phyloP scores from a whole-genome alignment of 1,284 basidiomycete species.

The Trichosporon faecale region DNA sequence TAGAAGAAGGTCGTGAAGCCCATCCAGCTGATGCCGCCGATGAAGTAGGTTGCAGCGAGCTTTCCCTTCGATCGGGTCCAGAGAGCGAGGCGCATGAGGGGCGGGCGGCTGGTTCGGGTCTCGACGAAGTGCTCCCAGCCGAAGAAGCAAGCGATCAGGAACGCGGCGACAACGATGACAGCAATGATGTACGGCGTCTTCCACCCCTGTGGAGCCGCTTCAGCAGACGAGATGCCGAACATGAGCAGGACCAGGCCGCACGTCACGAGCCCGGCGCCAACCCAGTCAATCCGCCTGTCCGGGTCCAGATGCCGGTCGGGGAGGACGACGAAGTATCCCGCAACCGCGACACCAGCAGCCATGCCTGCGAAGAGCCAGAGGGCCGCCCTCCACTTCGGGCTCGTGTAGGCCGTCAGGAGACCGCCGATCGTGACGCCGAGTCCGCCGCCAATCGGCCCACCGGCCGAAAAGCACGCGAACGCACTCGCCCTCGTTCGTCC shows the following conservation, averaged over 20 bases:
- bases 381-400: conserved; percentile 60
- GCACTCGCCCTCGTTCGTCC: conserved; percentile 63
- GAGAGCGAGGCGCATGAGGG: conserved; percentile 68
- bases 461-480: conserved; percentile 69
- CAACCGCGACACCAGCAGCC: conserved; percentile 56
- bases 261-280: conserved; percentile 72
- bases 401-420: conserved; percentile 64
- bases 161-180: conserved; percentile 63
- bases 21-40: conserved; percentile 69
- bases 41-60: conserved; percentile 63
- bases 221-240: conserved; percentile 74
- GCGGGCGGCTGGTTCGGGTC: conserved; percentile 54
- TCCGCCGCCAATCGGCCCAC: conserved; percentile 72
- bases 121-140: conserved; percentile 66
- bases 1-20: conserved; percentile 55
- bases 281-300: conserved; percentile 72
- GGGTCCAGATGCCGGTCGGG: conserved; percentile 47
- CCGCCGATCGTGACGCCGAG: conserved; percentile 69
- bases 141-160: conserved; percentile 62
- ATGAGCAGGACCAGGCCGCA: conserved; percentile 71
- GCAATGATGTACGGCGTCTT: conserved; percentile 60
- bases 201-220: conserved; percentile 69
- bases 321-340: conserved; percentile 60
- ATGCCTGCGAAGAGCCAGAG: conserved; percentile 62
- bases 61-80: conserved; percentile 66